phyloP scores from a whole-genome alignment of 1,139 yeast species.

The Nakaseomyces kungkrabaensis region DNA sequence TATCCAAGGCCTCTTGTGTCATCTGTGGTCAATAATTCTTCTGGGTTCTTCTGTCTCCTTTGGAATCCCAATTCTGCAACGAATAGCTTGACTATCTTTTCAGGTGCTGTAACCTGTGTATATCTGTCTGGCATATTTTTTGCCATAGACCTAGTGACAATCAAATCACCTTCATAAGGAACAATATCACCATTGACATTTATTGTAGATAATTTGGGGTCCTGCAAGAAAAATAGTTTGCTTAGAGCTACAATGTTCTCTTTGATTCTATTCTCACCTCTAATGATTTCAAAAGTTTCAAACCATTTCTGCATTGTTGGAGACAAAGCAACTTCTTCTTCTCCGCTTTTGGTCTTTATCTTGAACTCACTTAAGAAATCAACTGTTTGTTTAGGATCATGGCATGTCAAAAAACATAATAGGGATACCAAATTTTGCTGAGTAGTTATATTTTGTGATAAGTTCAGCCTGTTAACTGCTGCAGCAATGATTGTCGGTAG shows the following conservation, averaged over 20 bases:
- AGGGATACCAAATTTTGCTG: conserved; percentile 70
- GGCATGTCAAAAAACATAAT: conserved; percentile 59
- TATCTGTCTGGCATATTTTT: conserved; percentile 53
- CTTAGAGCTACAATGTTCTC: conserved; percentile 65
- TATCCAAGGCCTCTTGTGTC: conserved; percentile 9
- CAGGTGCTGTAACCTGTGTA: conserved; percentile 57
- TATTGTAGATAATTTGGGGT: conserved; percentile 41
- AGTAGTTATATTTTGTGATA: conserved; percentile 61
- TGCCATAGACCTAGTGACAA: conserved; percentile 79
- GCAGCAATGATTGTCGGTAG: conserved; percentile 59
- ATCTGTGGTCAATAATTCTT: conserved; percentile 24
- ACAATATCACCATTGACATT: conserved; percentile 70
- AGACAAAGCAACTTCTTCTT: conserved; percentile 34
- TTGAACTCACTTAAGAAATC: conserved; percentile 44
- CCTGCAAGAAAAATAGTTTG: conserved; percentile 50
- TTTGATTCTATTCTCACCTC: conserved; percentile 68
- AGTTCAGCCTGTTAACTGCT: conserved; percentile 52
- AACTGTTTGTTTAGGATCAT: conserved; percentile 52
- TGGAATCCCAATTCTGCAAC: conserved; percentile 61
- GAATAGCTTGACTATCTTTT: conserved; percentile 63
- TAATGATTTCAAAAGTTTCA: conserved; percentile 64
- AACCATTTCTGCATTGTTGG: conserved; percentile 69
- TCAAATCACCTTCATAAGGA: conserved; percentile 47
- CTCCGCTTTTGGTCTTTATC: conserved; percentile 21
- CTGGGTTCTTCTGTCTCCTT: conserved; percentile 35